phyloP scores from a whole-genome alignment of 176 grass and related monocot species.

The Calamus simplicifolius region DNA sequence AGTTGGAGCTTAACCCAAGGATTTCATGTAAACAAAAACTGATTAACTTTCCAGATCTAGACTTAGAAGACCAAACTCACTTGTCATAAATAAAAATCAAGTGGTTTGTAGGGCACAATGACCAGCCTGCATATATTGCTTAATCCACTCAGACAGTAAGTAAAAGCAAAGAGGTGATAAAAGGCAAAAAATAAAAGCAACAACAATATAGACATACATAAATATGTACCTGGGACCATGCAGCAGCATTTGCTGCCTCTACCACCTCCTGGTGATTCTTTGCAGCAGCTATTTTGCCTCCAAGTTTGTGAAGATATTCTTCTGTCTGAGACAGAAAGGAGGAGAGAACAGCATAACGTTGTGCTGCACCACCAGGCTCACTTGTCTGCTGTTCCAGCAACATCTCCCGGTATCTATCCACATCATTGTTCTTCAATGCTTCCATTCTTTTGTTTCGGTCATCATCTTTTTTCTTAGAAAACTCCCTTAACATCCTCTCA shows the following conservation, averaged over 20 bases:
- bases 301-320: constrained; percentile 96
- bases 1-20: no score
- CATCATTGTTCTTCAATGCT: constrained; percentile 97
- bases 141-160: no score
- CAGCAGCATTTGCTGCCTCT: constrained; percentile 81
- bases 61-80: no score
- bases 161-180: no score
- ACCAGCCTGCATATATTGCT: no score
- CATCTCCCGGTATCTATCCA: constrained; percentile 95
- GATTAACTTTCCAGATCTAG: no score
- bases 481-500: constrained; percentile 96
- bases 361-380: constrained; percentile 81
- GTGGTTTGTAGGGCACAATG: no score
- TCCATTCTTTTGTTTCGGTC: constrained; percentile 98
- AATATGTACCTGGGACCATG: constrained; percentile 71
- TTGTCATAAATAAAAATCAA: no score
- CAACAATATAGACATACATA: not conserved
- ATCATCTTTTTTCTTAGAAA: constrained; percentile 93
- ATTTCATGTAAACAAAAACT: no score
- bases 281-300: constrained; percentile 86
- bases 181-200: not conserved
- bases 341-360: constrained; percentile 93
- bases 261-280: constrained; percentile 90
- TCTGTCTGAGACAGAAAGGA: constrained; percentile 94
- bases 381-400: constrained; percentile 87